phyloP scores from a whole-genome alignment of 83 land plant genomes.

The Picea mariana region DNA sequence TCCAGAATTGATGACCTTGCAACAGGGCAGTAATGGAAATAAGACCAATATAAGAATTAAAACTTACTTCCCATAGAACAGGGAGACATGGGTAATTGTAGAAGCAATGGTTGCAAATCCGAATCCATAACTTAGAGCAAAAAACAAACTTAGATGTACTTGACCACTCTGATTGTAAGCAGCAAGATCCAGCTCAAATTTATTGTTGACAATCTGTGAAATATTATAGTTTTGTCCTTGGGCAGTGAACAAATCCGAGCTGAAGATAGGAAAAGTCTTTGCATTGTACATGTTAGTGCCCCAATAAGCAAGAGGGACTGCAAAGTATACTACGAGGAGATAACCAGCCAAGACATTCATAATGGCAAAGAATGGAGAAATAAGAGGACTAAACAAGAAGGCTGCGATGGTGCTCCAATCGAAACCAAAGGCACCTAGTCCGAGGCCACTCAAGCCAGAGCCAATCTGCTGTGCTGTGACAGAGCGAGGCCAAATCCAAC shows the following conservation, averaged over 20 bases:
- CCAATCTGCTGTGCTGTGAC: no score
- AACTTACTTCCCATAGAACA: slow-evolving; percentile 40
- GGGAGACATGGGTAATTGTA: slow-evolving; percentile 44
- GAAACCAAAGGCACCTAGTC: slow-evolving; percentile 55
- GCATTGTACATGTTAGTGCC: no score
- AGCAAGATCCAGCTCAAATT: no score
- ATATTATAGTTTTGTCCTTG: slow-evolving; percentile 21
- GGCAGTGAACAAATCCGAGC: slow-evolving; percentile 44
- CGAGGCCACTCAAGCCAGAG: no score
- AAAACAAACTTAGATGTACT: slow-evolving; percentile 72
- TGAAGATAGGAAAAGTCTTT: slow-evolving; percentile 56
- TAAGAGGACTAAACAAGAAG: slow-evolving; percentile 64
- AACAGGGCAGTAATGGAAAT: no score
- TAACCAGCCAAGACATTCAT: neutral
- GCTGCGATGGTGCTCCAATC: slow-evolving; percentile 69
- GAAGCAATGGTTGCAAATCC: slow-evolving; percentile 79
- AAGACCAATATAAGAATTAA: no score
- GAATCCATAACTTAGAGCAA: slow-evolving; percentile 73
- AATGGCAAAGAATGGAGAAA: slow-evolving; percentile 70
- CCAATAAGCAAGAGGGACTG: no score
- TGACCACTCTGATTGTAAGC: neutral
- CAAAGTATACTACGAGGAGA: no score
- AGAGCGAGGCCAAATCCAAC: no score
- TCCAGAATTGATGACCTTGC: neutral
- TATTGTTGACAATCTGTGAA: no score